Base-by-base conservation (phyloP, 1,284 basidiomycete species). In the Malassezia dermatis region DNA sequence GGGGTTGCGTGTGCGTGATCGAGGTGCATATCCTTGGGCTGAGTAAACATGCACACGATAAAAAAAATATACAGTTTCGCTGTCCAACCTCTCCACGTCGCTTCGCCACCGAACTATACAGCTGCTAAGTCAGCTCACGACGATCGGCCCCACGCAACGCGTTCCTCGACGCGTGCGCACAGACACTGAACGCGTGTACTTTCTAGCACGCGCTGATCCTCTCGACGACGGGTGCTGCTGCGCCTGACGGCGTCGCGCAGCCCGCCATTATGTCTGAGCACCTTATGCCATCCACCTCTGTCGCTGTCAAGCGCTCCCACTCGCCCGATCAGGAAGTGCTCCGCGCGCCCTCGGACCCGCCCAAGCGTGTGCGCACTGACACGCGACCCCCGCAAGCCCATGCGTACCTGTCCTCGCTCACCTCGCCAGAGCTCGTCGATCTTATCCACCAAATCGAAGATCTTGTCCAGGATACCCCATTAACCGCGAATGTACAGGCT, bases 21-120 rank as follows among this genome's bases (percentile, higher is more conserved):
- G 11, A 21, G 37, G 11, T 12, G 32, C 32, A 35, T 35, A 8
- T 35, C 32, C 17, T n/a, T n/a, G 32, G n/a, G 37, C n/a, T 39
- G 37, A 39, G 37, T 39, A 39, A 39, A 39, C 37, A 39, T 19
- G n/a, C 17, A 21, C 19, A 15, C 28, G 4, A 21, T 4, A 40
- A 21, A 15, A 43, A 53, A 54, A 56, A 51, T 51, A 28, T 56
- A 56, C 54, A 56, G 48, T 56, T 56, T 46, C 39, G 40, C 49
- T 43, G 39, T 17, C 15, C 26, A 39, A 17, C 17, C 34, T n/a
- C 31, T 31, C 31, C 44, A 17, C 35, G 39, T 41, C 17, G 11
- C 43, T 37, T 40, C 43, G 42, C 41, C 32, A 51, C 41, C 54
- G 54, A 56, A 56, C 54, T 56, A 24, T 56, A 56, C 42, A 56